These are phyloP conservation scores for Aspergillus sojae DNA, from an alignment of 2,329 filamentous ascomycete genomes.

Conservation along the genomic window DNA sequence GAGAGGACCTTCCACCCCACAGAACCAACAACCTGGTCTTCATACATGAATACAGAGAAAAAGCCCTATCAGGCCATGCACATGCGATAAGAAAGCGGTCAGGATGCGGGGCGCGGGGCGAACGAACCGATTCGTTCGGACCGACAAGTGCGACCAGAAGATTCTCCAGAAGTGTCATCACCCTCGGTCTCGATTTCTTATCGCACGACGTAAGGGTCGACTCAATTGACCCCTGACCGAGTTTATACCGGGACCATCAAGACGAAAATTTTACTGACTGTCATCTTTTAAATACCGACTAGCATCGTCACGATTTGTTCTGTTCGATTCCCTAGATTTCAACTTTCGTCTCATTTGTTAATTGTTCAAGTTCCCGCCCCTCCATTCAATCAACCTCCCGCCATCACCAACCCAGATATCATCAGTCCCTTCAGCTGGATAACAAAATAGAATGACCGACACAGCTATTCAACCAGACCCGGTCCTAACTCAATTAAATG, in stretches of 20 bases:
- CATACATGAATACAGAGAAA: background rate
- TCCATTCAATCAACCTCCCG: background rate
- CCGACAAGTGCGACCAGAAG: background rate
- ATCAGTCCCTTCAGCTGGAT: background rate
- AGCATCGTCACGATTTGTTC: background rate
- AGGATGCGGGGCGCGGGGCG: background rate
- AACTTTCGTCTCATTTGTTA: background rate
- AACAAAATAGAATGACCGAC: background rate
- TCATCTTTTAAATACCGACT: background rate
- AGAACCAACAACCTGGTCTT: background rate
- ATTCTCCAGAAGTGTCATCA: slow-evolving; percentile 2
- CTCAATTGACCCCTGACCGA: background rate
- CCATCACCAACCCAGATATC: background rate
- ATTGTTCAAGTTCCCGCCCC: background rate
- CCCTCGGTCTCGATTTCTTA: background rate
- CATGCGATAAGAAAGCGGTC: slow-evolving; percentile 14
- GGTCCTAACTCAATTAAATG: slow-evolving; percentile 9
- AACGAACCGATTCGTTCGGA: background rate
- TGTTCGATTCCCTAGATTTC: background rate
- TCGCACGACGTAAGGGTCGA: background rate
- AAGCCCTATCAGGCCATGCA: background rate
- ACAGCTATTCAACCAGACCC: background rate
- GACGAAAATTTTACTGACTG: background rate
- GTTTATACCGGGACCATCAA: background rate
- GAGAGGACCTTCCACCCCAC: background rate